Base-by-base conservation (phyloP, 768 basidiomycete genomes). In the Leccinum rimulosum region DNA sequence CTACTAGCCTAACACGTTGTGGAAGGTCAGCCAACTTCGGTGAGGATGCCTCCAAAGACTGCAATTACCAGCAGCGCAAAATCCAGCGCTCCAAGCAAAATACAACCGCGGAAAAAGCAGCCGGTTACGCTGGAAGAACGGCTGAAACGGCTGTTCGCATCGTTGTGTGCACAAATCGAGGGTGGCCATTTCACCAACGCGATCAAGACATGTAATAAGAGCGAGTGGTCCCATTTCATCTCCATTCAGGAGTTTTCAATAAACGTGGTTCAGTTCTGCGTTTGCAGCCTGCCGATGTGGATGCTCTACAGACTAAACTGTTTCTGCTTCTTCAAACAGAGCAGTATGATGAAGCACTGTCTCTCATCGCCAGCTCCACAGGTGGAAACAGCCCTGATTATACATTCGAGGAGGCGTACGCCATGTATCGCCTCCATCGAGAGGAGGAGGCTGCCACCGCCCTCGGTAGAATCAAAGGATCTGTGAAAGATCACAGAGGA, bases 181-280 rank as follows among this genome's bases (percentile, higher is more conserved):
- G 92, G 89, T n/a, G 91, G 89, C 2, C 86, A 95, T 75, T 87
- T 93, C 69, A 74, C 76, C 48, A 93, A 93, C 66, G 93, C 93
- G 28, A 81, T 94, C 68, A 92, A 88, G 81, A 95, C 94, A 62
- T 95, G 92, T 77, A 88, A 93, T 74, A 94, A 93, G 79, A 89
- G 95, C 93, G 66, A 58, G 85, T 79, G 57, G 58, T 61, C 33
- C 40, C 57, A 54, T 40, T 64, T 66, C 64, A 61, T 64, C 28
- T 61, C 59, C 58, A 64, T 59, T 69, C 55, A 60, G 59, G 59
- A 64, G 60, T 43, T 40, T 59, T 60, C 59, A 57, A 45, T 45
- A 4, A 45, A 52, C 25, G 63, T 52, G 45, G 14, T 19, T 17
- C 62, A 96, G 95, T 95, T 61, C 79, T 95, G 48, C 78, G 81